Percentiles rank a stretch among this genome's conserved stretches.
Conservation (phyloP, 176 grass and related monocot species). For the bread wheat (Triticum aestivum) region IWGSC_CS_RefSeq_v2.1 NC_057801.1:708932248-708932747, state of each 20-base stretch:
- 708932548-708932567: constrained; percentile 35
- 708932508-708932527: constrained; percentile 34
- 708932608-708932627: constrained; percentile 40
- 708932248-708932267: too few species aligned
- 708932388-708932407: constrained; percentile 39
- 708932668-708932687: constrained; percentile 29
- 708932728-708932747: constrained; percentile 56
- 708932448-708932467: constrained; percentile 22
- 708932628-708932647: constrained; percentile 15
- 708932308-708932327: constrained; percentile 4
- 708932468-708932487: constrained; percentile 17
- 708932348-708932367: not conserved
- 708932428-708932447: not conserved
- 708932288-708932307: not conserved
- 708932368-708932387: not conserved
- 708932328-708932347: constrained; percentile 48
- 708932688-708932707: constrained; percentile 57
- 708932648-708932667: constrained; percentile 33
- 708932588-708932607: constrained; percentile 47
- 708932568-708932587: constrained; percentile 36
- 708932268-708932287: too few species aligned
- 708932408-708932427: constrained; percentile 12
- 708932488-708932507: constrained; percentile 16
- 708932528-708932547: constrained; percentile 20
- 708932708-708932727: constrained; percentile 46